phyloP scores from a whole-genome alignment of 371 early-diverging fungal genomes.

The Phascolomyces articulosus region DNA sequence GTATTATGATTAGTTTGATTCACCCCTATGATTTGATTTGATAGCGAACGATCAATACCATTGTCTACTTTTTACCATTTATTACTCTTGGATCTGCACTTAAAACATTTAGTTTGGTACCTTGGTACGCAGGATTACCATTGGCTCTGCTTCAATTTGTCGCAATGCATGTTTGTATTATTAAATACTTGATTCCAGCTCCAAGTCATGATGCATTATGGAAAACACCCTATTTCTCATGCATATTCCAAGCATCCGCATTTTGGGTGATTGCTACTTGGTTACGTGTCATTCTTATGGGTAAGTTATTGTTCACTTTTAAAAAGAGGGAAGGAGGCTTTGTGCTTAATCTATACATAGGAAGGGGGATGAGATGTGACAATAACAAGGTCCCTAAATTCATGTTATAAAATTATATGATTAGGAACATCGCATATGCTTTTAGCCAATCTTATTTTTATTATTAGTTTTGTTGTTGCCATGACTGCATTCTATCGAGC shows the following conservation, averaged over 20 bases:
- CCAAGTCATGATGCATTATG: constrained; percentile 61
- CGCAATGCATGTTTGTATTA: constrained; percentile 62
- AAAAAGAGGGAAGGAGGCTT: not conserved
- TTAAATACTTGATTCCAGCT: constrained; percentile 62
- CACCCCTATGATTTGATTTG: not conserved
- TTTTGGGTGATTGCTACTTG: constrained; percentile 72
- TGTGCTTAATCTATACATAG: too few species aligned
- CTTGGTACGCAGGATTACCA: constrained; percentile 82
- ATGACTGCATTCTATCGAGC: constrained; percentile 77
- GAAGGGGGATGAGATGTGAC: too few species aligned
- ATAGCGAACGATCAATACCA: constrained; percentile 40
- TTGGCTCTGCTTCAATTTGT: constrained; percentile 56
- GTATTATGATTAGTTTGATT: not conserved
- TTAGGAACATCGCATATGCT: constrained; percentile 68
- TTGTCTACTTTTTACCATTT: constrained; percentile 77
- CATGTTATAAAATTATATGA: not conserved
- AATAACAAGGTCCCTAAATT: too few species aligned
- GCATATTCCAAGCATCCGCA: constrained; percentile 85
- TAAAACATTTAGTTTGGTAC: constrained; percentile 60
- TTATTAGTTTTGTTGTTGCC: constrained; percentile 56
- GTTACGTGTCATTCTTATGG: constrained; percentile 35
- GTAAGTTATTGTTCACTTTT: constrained; percentile 19
- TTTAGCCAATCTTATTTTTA: constrained; percentile 65
- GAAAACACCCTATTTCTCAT: constrained; percentile 82
- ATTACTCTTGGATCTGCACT: constrained; percentile 62